A percentile compares a stretch with the other conserved stretches of the same genome.
These are phyloP conservation scores for Meira nashicola DNA, from an alignment of 1,284 basidiomycete species.

Conservation along the genomic window DNA sequence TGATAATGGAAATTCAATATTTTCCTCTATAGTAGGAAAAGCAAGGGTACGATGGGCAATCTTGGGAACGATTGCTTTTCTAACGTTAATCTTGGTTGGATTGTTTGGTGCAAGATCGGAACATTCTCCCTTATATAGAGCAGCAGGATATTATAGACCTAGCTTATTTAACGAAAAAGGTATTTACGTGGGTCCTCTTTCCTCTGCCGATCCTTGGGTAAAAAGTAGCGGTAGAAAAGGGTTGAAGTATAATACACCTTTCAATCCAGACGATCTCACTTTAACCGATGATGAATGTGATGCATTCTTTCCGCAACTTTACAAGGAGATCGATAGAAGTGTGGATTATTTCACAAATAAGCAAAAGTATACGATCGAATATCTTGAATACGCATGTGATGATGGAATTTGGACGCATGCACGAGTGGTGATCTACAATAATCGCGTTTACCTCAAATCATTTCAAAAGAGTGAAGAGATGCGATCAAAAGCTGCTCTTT, in stretches of 20 bases:
- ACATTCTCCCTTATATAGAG: too few relatives aligned
- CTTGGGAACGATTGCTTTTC: too few relatives aligned
- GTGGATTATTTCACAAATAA: constrained; percentile 28
- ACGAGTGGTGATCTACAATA: constrained; percentile 45
- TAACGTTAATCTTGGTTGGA: too few relatives aligned
- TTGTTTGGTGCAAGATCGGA: too few relatives aligned
- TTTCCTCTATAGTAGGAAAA: constrained; percentile 12
- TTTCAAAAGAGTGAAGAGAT: constrained; percentile 38
- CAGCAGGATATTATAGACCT: too few relatives aligned
- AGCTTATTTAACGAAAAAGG: too few relatives aligned
- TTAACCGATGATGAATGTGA: constrained; percentile 47
- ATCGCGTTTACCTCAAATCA: constrained; percentile 40
- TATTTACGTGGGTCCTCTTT: too few relatives aligned
- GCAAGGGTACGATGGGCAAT: constrained; percentile 29
- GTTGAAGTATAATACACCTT: constrained; percentile 32
- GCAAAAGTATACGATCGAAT: constrained; percentile 15
- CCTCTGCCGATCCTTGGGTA: constrained; percentile 18
- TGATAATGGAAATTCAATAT: too few relatives aligned
- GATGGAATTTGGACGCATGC: constrained; percentile 44
- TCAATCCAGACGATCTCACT: constrained; percentile 45
- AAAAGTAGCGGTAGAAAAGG: constrained; percentile 23
- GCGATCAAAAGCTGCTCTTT: constrained; percentile 33
- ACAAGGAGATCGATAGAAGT: constrained; percentile 41
- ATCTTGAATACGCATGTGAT: constrained; percentile 21
- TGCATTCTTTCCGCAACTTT: constrained; percentile 44